Evolutionary conservation across 176 grass and related monocot genomes (phyloP).

Genomic region (Thinopyrum elongatum): DNA sequence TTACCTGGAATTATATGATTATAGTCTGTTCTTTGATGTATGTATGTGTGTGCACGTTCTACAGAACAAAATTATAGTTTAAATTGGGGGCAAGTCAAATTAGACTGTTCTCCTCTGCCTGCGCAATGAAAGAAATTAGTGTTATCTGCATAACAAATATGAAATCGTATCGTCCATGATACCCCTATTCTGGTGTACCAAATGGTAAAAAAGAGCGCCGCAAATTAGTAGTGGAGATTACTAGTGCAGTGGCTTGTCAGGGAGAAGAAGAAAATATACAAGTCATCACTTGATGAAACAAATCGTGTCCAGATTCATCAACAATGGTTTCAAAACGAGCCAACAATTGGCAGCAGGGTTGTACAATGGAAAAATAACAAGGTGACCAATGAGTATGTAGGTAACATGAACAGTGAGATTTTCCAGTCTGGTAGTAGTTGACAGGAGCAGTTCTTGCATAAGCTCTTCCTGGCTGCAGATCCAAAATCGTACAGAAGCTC

Average conservation of each 20-base stretch:
- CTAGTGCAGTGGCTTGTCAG: not conserved
- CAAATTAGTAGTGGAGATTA: not conserved
- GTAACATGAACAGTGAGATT: conserved; percentile 23
- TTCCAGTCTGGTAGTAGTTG: conserved; percentile 11
- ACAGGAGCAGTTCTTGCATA: conserved; percentile 17
- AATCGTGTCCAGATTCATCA: conserved; percentile 18
- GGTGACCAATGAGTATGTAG: conserved; percentile 7
- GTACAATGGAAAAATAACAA: conserved; percentile 12
- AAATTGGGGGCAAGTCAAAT: not conserved
- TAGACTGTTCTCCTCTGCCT: not conserved
- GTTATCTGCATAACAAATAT: not conserved
- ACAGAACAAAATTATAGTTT: not conserved
- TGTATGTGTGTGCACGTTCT: conserved; percentile 11
- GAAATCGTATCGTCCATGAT: not conserved
- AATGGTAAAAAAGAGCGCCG: not conserved
- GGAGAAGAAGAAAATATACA: not conserved
- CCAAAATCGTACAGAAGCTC: not conserved
- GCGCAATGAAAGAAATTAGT: not conserved
- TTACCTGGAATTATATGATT: conserved; percentile 14
- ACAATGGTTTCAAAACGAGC: not conserved
- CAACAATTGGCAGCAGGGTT: not conserved
- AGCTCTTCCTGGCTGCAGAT: conserved; percentile 13
- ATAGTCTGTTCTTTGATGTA: not conserved
- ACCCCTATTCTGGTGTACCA: no score
- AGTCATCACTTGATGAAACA: not conserved